These are phyloP conservation scores for Aphanomyces euteiches DNA, from an alignment of 352 stramenopile species.

Conservation along the genomic window DNA sequence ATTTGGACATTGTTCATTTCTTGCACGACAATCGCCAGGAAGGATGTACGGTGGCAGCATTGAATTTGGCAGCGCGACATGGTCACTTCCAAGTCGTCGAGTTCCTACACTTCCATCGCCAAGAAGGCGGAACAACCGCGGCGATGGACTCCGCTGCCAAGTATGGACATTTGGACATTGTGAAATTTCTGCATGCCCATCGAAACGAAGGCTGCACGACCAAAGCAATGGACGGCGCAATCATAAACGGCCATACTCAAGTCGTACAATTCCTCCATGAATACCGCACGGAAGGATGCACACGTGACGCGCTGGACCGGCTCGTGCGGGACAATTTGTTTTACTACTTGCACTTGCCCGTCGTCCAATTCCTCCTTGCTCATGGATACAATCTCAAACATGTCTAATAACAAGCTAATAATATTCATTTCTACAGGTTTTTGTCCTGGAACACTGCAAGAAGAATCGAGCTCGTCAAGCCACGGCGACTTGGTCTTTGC, in stretches of 20 bases:
- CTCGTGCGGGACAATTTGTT: neutral
- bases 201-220: neutral
- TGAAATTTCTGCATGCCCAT: neutral
- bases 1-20: neutral
- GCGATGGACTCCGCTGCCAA: neutral
- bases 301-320: neutral
- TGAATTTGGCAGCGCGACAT: neutral
- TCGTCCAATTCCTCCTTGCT: neutral
- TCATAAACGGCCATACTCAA: neutral
- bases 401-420: neutral
- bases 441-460: neutral
- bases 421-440: constrained; percentile 1
- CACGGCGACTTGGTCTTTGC: too few species aligned
- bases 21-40: neutral
- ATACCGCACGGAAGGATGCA: neutral
- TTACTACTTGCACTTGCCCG: neutral
- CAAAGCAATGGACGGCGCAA: neutral
- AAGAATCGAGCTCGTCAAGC: too few species aligned
- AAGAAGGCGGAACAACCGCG: neutral
- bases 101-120: neutral
- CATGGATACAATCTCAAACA: neutral
- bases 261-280: neutral
- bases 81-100: neutral
- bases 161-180: neutral
- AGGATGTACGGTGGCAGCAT: neutral